These are phyloP conservation scores for Lecanicillium sp. DNA, from an alignment of 2,329 filamentous ascomycete genomes.

Conservation along the genomic window DNA sequence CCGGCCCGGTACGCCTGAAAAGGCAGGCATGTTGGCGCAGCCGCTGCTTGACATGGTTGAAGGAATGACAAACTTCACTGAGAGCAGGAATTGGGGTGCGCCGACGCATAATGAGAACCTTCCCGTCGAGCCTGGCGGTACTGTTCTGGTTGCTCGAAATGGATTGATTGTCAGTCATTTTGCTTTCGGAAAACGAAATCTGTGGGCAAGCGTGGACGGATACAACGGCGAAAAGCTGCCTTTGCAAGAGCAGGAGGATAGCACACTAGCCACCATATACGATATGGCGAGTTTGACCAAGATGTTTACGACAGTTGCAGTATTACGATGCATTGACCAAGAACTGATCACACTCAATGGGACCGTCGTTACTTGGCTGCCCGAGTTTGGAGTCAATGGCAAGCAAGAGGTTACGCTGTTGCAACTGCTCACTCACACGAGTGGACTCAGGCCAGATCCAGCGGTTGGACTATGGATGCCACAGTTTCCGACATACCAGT, in stretches of 20 bases:
- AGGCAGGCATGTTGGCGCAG: constrained; percentile 22
- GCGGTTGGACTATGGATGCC: constrained; percentile 15
- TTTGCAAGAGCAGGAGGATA: constrained; percentile 15
- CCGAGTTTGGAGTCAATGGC: constrained; percentile 21
- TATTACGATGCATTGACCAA: constrained; percentile 20
- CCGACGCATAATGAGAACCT: constrained; percentile 9
- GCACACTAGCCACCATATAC: constrained; percentile 26
- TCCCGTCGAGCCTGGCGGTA: constrained; percentile 18
- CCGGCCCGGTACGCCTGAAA: constrained; percentile 8
- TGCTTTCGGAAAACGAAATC: constrained; percentile 16
- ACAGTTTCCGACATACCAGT: constrained; percentile 14
- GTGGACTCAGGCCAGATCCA: constrained; percentile 22
- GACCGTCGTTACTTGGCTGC: constrained; percentile 22
- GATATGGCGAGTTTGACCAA: constrained; percentile 30
- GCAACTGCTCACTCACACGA: constrained; percentile 24
- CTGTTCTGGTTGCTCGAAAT: constrained; percentile 13
- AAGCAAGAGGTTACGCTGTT: constrained; percentile 24
- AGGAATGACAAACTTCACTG: constrained; percentile 15
- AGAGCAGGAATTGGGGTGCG: constrained; percentile 9
- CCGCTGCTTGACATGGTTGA: constrained; percentile 15
- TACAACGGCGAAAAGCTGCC: constrained; percentile 20
- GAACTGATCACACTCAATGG: constrained; percentile 16
- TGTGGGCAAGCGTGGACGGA: constrained; percentile 17
- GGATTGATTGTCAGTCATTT: constrained; percentile 18
- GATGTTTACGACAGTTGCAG: constrained; percentile 25